Percentiles rank a stretch among this genome's conserved stretches.
Evolutionary conservation across 495 filamentous ascomycete species (phyloP).

Genomic region (Daldinia decipiens): DNA sequence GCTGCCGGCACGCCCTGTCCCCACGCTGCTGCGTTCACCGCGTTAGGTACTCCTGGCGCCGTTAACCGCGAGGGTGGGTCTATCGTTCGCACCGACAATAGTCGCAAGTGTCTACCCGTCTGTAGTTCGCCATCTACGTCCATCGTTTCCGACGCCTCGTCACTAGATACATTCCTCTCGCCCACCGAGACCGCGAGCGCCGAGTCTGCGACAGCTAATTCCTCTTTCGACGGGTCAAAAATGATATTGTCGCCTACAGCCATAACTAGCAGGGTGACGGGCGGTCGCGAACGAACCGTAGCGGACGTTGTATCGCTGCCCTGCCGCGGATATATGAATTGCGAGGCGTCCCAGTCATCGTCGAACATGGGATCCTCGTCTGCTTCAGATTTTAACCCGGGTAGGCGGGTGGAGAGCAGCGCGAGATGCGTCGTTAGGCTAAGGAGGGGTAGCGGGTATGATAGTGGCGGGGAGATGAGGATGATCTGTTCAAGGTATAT

Average conservation of each 20-base stretch:
- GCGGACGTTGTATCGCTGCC: constrained; percentile 13
- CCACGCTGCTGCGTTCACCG: constrained; percentile 71
- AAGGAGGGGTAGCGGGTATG: constrained; percentile 91
- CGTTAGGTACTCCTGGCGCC: constrained; percentile 74
- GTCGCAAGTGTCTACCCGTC: constrained; percentile 47
- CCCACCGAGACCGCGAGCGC: constrained; percentile 82
- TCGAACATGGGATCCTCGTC: constrained; percentile 98
- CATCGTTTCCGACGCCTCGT: constrained; percentile 29
- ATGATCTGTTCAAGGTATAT: constrained; percentile 70
- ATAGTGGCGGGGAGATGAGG: constrained; percentile 88
- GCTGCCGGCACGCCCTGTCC: constrained; percentile 53
- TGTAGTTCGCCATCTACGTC: constrained; percentile 43
- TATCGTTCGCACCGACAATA: constrained; percentile 75
- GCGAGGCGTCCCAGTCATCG: constrained; percentile 92
- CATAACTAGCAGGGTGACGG: constrained; percentile 89
- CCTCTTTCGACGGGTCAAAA: constrained; percentile 90
- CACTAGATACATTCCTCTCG: constrained; percentile 32
- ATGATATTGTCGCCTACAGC: constrained; percentile 87
- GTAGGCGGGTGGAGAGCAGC: constrained; percentile 87
- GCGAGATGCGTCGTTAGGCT: constrained; percentile 94
- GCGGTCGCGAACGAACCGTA: constrained; percentile 62
- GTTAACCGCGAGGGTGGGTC: constrained; percentile 67
- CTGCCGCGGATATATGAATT: constrained; percentile 75
- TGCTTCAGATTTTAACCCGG: constrained; percentile 79
- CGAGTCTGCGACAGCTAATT: constrained; percentile 90